Percentiles rank a stretch among this genome's conserved stretches.
Evolutionary conservation across 140 eudicot genomes (phyloP).

Genomic region (Flaveria floridana): DNA sequence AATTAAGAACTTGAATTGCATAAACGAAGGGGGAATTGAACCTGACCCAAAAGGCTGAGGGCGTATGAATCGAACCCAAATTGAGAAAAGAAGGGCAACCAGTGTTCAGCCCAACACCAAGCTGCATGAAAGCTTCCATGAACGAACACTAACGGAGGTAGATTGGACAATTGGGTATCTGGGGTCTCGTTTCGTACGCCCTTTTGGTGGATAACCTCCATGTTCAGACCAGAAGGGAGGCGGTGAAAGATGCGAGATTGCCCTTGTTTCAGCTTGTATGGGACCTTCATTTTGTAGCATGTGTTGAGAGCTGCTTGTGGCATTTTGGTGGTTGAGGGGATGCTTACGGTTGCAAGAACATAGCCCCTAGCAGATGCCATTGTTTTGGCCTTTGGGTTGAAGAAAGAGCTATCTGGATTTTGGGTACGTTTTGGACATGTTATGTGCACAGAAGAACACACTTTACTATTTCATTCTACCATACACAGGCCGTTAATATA

Average conservation of each 20-base stretch:
- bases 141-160: constrained; percentile 67
- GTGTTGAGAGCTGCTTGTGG: constrained; percentile 43
- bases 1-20: neutral
- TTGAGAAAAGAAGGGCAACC: constrained; percentile 72
- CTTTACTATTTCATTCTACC: neutral
- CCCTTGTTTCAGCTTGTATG: constrained; percentile 67
- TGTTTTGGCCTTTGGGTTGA: neutral
- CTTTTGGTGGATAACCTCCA: constrained; percentile 74
- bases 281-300: constrained; percentile 47
- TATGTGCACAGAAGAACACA: neutral
- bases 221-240: constrained; percentile 76
- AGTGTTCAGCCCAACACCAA: constrained; percentile 96
- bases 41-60: constrained; percentile 88
- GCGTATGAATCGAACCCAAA: constrained; percentile 82
- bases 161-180: constrained; percentile 18
- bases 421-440: neutral
- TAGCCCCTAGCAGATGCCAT: constrained; percentile 33
- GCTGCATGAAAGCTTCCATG: constrained; percentile 98
- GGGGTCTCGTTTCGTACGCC: constrained; percentile 24
- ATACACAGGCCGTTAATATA: no score
- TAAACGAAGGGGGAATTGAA: constrained; percentile 6
- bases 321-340: constrained; percentile 26
- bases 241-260: constrained; percentile 76
- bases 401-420: neutral
- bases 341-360: constrained; percentile 34